These are phyloP conservation scores for Neurospora intermedia DNA, from an alignment of 495 filamentous ascomycete genomes.

Conservation along the genomic window DNA sequence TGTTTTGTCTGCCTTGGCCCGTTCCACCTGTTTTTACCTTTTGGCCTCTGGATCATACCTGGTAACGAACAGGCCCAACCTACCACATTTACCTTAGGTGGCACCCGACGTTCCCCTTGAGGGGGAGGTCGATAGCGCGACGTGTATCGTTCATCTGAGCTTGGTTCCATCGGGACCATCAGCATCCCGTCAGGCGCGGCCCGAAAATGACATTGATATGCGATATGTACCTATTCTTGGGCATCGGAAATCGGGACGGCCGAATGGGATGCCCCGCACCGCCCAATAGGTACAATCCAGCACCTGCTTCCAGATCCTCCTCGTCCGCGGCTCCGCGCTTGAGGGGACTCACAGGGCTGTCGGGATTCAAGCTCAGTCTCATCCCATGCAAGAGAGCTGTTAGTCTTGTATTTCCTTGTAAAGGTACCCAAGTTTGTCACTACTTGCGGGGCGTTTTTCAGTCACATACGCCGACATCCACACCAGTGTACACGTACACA, in stretches of 20 bases:
- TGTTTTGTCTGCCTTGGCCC: not conserved
- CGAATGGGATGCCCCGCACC: not conserved
- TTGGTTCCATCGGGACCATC: not conserved
- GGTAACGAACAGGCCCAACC: not conserved
- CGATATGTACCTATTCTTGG: not conserved
- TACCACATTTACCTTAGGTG: not conserved
- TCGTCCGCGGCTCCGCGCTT: not conserved
- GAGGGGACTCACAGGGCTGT: not conserved
- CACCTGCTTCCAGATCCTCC: not conserved
- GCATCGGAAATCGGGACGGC: not conserved
- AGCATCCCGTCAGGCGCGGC: not conserved
- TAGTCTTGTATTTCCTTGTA: not conserved
- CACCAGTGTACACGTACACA: not conserved
- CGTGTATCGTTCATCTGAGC: not conserved
- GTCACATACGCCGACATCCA: not conserved
- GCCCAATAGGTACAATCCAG: not conserved
- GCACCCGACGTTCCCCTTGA: too few relatives aligned
- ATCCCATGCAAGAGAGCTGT: not conserved
- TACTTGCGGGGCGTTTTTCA: not conserved
- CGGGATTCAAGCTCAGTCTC: not conserved
- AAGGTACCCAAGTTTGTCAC: not conserved
- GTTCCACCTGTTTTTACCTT: not conserved
- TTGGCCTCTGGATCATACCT: not conserved
- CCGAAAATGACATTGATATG: not conserved
- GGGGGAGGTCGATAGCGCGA: not conserved